phyloP scores from a whole-genome alignment of 805 yeast species.

The Yamadazyma tumulicola region DNA sequence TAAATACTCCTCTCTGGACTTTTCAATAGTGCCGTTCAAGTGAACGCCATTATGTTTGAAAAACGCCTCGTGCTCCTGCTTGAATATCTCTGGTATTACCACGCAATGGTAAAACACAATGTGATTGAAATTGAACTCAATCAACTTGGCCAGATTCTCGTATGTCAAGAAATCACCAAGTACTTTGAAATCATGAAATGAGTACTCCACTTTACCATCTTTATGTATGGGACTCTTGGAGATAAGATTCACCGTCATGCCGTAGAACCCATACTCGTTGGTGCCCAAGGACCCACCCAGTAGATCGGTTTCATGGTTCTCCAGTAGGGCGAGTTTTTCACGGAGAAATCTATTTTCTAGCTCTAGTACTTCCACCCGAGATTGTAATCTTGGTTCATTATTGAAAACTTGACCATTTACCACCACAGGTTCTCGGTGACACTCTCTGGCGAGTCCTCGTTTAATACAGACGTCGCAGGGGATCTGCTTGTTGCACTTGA shows the following conservation, averaged over 20 bases:
- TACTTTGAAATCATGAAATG: slow-evolving; percentile 5
- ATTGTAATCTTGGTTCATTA: neutral
- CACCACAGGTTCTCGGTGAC: slow-evolving; percentile 29
- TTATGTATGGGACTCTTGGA: slow-evolving; percentile 12
- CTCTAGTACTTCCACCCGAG: neutral
- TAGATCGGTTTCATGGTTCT: slow-evolving; percentile 1
- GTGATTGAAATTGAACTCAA: slow-evolving; percentile 14
- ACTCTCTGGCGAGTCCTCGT: slow-evolving; percentile 24
- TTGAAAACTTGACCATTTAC: slow-evolving; percentile 28
- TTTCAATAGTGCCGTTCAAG: slow-evolving; percentile 18
- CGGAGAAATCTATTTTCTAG: neutral
- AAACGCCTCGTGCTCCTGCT: slow-evolving; percentile 14
- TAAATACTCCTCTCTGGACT: slow-evolving; percentile 20
- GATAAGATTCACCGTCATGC: slow-evolving; percentile 13
- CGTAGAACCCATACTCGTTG: slow-evolving; percentile 6
- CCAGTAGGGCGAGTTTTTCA: neutral
- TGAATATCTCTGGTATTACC: slow-evolving; percentile 9
- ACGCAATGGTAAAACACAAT: slow-evolving; percentile 15
- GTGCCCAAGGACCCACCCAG: neutral
- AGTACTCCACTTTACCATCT: slow-evolving; percentile 4
- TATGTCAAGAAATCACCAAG: slow-evolving; percentile 6
- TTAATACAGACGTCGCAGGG: slow-evolving; percentile 15
- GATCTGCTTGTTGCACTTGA: slow-evolving; percentile 13
- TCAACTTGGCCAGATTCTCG: slow-evolving; percentile 4
- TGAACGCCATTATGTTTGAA: slow-evolving; percentile 23